Evolutionary conservation across 495 filamentous ascomycete species (phyloP).

Genomic region (Penicillium salamii): DNA sequence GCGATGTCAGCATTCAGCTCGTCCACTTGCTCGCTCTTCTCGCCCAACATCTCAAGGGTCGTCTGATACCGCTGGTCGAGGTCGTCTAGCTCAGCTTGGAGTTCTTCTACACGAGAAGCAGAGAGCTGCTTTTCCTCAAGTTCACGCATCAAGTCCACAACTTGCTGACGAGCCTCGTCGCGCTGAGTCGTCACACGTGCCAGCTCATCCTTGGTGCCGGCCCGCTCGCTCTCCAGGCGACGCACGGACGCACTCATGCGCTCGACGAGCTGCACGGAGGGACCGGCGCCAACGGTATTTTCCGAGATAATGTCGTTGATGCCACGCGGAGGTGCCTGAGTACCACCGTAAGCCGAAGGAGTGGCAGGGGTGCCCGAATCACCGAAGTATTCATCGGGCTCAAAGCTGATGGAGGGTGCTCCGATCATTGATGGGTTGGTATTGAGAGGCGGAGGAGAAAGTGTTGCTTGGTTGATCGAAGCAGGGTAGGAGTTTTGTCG

Average conservation of each 20-base stretch:
- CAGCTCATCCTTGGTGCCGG: constrained; percentile 80
- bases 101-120: constrained; percentile 54
- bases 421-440: constrained; percentile 36
- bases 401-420: constrained; percentile 57
- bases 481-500: constrained; percentile 44
- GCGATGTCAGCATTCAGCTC: constrained; percentile 84
- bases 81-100: constrained; percentile 62
- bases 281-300: constrained; percentile 83
- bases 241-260: constrained; percentile 93
- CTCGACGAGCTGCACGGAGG: constrained; percentile 93
- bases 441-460: constrained; percentile 33
- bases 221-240: constrained; percentile 86
- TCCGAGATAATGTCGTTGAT: constrained; percentile 87
- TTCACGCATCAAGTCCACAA: constrained; percentile 84
- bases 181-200: constrained; percentile 74
- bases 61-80: constrained; percentile 75
- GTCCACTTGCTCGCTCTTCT: constrained; percentile 93
- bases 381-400: constrained; percentile 68
- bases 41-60: constrained; percentile 89
- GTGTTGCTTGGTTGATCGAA: constrained; percentile 33
- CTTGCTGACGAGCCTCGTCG: constrained; percentile 87
- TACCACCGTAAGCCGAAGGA: constrained; percentile 52
- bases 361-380: constrained; percentile 56
- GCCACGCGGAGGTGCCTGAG: constrained; percentile 48
- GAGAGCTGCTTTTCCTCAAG: constrained; percentile 64